Evolutionary conservation across 495 filamentous ascomycete genomes (phyloP).

Genomic region (Podospora conica): DNA sequence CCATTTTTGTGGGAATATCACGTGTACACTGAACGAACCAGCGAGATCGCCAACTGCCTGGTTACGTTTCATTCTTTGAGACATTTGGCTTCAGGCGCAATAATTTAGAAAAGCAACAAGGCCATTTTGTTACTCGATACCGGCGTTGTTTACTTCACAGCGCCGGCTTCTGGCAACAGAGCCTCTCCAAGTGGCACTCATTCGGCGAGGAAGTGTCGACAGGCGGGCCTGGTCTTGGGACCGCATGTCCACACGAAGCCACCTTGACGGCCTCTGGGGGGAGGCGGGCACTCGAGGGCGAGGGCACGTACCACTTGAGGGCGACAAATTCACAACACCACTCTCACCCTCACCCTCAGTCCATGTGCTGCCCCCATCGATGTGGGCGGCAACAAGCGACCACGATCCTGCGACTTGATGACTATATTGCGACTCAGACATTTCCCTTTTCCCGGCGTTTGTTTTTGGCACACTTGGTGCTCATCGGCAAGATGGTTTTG

Average conservation of each 20-base stretch:
- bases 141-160: background rate
- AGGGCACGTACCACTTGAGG: background rate
- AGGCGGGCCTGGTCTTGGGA: slow-evolving; percentile 1
- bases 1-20: background rate
- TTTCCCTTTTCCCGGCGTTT: background rate
- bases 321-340: background rate
- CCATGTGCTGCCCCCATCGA: background rate
- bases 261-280: slow-evolving; percentile 5
- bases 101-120: slow-evolving; percentile 3
- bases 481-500: background rate
- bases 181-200: background rate
- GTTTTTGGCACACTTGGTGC: background rate
- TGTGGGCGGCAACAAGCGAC: background rate
- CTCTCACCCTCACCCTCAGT: background rate
- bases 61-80: slow-evolving; percentile 8
- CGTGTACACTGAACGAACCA: background rate
- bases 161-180: background rate
- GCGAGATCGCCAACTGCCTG: background rate
- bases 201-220: slow-evolving; percentile 28
- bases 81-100: slow-evolving; percentile 2
- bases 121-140: slow-evolving; percentile 8
- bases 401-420: background rate
- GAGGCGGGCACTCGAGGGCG: background rate
- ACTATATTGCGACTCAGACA: background rate
- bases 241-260: slow-evolving; percentile 24